Base-by-base conservation (phyloP, 106 monocot genomes). In the Platanthera zijinensis region DNA sequence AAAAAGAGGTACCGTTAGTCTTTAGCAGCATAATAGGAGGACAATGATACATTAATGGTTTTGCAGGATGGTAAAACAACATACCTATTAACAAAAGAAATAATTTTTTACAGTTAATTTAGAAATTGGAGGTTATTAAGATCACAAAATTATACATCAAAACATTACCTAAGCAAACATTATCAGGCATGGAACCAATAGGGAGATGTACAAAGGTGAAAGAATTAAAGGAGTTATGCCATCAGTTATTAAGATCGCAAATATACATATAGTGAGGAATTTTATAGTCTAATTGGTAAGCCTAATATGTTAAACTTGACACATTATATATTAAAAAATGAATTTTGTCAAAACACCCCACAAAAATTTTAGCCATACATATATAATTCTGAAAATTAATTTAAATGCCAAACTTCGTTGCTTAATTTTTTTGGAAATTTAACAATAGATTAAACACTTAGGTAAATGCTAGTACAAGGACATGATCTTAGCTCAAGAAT, bases 101-200 rank as follows among this genome's bases (percentile, higher is more conserved):
- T 10, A 11, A 12, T 32, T 32, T 30, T 32, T 30, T 12, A 25
- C 7, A 66, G 32, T 66, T 66, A 32, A 30, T 66, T 30, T 10
- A 66, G 66, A 66, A n/a, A 66, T 30, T 32, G 32, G 5, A 66
- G 32, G 32, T 66, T n/a, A 66, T 66, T 66, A 32, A 66, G 62
- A 66, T 11, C 18, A 7, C 11, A 12, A 66, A 66, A 32, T 30
- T 66, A 22, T 66, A 32, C 18, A 66, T 28, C 7, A 32, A 66
- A 32, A 66, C 66, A 66, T 32, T 30, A 66, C 28, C 66, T 32
- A 10, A 1, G 66, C 11, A 66, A 66, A 66, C 30, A 66, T 66
- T 66, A 66, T 66, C 66, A 10, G 4, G 17, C 66, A 66, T 21
- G 32, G 25, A 22, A 39, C 39, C 0, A 39, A 39, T 3, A 39